Evolutionary conservation across 2,329 filamentous ascomycete species (phyloP).

Genomic region (Phialemoniopsis sp.): DNA sequence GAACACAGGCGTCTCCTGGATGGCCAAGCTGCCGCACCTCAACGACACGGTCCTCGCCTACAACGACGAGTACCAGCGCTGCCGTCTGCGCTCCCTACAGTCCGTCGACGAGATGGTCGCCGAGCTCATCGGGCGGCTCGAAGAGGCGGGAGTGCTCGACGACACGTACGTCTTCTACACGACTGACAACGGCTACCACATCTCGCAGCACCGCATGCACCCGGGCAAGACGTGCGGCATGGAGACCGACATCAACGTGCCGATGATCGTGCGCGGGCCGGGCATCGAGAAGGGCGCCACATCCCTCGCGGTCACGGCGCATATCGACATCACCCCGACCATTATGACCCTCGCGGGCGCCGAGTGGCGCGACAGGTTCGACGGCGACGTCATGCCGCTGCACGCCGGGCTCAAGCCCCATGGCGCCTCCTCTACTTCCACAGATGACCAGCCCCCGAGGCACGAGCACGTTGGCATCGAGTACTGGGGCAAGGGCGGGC

Average conservation of each 20-base stretch:
- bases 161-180: constrained; percentile 49
- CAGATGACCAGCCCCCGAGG: too few relatives aligned
- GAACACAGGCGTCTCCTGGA: too few relatives aligned
- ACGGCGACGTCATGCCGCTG: constrained; percentile 44
- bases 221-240: constrained; percentile 48
- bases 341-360: too few relatives aligned
- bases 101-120: constrained; percentile 41
- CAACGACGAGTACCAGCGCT: constrained; percentile 33
- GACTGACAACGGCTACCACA: constrained; percentile 49
- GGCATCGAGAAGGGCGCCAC: constrained; percentile 31
- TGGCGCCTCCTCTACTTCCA: too few relatives aligned
- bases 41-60: constrained; percentile 23
- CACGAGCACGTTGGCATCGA: constrained; percentile 55
- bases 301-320: constrained; percentile 36
- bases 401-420: constrained; percentile 11
- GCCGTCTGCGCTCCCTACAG: constrained; percentile 36
- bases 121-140: too few relatives aligned
- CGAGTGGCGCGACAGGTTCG: constrained; percentile 47
- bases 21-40: constrained; percentile 29
- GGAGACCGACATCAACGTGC: constrained; percentile 48
- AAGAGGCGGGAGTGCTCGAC: constrained; percentile 26
- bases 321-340: constrained; percentile 52
- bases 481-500: constrained; percentile 43
- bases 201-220: constrained; percentile 45
- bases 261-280: constrained; percentile 44